A percentile compares a stretch with the other conserved stretches of the same genome.
These are phyloP conservation scores for Silene uniflora DNA, from an alignment of 148 eudicot species.

Conservation along the genomic window DNA sequence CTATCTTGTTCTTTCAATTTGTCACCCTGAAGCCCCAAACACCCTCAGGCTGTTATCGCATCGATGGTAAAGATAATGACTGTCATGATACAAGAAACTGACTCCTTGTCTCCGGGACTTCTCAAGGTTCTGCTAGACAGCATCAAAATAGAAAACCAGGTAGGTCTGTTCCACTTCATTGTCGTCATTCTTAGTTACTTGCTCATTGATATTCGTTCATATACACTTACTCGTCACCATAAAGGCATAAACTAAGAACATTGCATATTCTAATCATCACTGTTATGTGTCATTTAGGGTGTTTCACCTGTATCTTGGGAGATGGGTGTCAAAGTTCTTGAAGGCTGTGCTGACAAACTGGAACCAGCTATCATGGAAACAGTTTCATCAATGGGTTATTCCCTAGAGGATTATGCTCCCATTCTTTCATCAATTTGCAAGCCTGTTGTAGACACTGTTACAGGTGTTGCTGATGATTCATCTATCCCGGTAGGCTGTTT, in stretches of 20 bases:
- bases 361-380: conserved; percentile 42
- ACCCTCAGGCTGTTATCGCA: conserved; percentile 43
- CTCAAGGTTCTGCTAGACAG: conserved; percentile 55
- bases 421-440: conserved; percentile 49
- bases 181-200: not conserved
- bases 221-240: not conserved
- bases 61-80: conserved; percentile 77
- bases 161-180: conserved; percentile 13
- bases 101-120: conserved; percentile 48
- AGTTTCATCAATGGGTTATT: conserved; percentile 30
- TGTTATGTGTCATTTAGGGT: conserved; percentile 34
- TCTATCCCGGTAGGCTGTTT: conserved; percentile 26
- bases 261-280: conserved; percentile 1
- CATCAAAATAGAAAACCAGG: conserved; percentile 69
- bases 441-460: conserved; percentile 18
- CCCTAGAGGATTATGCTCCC: conserved; percentile 55
- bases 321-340: conserved; percentile 53
- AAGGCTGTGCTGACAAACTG: conserved; percentile 43
- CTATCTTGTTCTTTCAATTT: not conserved
- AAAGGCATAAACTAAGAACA: not conserved
- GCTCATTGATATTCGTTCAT: not conserved
- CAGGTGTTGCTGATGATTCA: conserved; percentile 25
- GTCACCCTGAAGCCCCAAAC: conserved; percentile 46
- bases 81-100: conserved; percentile 65
- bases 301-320: conserved; percentile 44